Evolutionary conservation across 805 yeast species (phyloP), one percentile per base, ranked within the genome.

Genomic region (Sporopachydermia lactativora): DNA sequence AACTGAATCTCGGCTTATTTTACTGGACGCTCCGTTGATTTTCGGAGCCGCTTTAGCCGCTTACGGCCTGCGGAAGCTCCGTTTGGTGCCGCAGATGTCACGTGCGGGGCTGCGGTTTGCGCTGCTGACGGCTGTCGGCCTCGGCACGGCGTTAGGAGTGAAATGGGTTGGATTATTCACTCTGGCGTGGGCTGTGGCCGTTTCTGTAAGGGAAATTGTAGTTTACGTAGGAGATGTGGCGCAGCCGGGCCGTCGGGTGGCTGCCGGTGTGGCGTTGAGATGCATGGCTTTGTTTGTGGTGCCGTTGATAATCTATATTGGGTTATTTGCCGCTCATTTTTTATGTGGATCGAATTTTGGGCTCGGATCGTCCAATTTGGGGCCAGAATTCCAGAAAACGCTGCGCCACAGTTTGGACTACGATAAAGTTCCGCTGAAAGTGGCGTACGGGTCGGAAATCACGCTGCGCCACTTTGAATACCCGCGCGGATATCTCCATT

Each of bases 401-500:
- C 64, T 82, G 36, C 54, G 69, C 49, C 65, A 66, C 51, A 60
- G 64, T 39, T 51, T 51, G 15, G 47, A 63, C 43, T 60, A 54
- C n/a, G 50, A 53, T 11, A 56, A 58, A 28, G 58, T 69, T 34
- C 79, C 85, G 15, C 75, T 76, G n/a, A 75, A 74, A 35, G 75
- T 88, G 1, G 70, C 76, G 5, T 77, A 63, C 55, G 96, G 95
- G 6, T 73, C 88, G 37, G 65, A 73, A 0, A 67, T 89, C 17
- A 71, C 82, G 15, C 47, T 89, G 19, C 77, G 89, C 47, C 95
- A 89, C 56, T 53, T 60, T 18, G 68, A 72, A 41, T 74, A 83
- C 1, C 53, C 75, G 41, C 94, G 92, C 15, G 78, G 78, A 1
- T 89, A 84, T 55, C 61, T 89, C 45, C 94, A 85, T 57, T 81